phyloP scores from a whole-genome alignment of 2,329 filamentous ascomycete genomes.

The Aspergillus sp. region DNA sequence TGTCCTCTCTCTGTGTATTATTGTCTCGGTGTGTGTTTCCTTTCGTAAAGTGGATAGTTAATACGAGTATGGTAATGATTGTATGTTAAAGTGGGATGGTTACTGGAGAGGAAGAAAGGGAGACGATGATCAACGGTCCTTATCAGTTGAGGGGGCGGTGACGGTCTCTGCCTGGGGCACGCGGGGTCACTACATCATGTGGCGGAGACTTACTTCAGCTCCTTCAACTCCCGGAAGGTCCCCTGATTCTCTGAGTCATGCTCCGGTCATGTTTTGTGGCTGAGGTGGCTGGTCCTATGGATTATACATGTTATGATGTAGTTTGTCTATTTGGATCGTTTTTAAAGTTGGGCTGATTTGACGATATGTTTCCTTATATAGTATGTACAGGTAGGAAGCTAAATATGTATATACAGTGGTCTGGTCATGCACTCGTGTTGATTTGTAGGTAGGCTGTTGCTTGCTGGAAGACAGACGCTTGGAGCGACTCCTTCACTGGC shows the following conservation, averaged over 20 bases:
- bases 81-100: neutral
- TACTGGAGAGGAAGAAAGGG: neutral
- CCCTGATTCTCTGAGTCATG: neutral
- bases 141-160: conserved; percentile 3
- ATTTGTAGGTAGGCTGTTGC: too few relatives aligned
- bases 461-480: too few relatives aligned
- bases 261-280: neutral
- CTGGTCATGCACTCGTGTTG: too few relatives aligned
- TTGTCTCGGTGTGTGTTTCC: neutral
- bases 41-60: neutral
- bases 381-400: neutral
- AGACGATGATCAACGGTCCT: neutral
- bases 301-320: neutral
- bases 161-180: neutral
- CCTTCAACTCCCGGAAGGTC: too few relatives aligned
- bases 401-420: neutral
- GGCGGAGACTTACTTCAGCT: neutral
- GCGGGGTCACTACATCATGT: neutral
- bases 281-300: neutral
- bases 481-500: too few relatives aligned
- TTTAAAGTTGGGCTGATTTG: neutral
- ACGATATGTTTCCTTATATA: neutral
- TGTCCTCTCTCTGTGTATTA: neutral
- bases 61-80: neutral
- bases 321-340: too few relatives aligned